These are phyloP conservation scores for Starmera quercuum DNA, from an alignment of 805 yeast species.

Conservation along the genomic window DNA sequence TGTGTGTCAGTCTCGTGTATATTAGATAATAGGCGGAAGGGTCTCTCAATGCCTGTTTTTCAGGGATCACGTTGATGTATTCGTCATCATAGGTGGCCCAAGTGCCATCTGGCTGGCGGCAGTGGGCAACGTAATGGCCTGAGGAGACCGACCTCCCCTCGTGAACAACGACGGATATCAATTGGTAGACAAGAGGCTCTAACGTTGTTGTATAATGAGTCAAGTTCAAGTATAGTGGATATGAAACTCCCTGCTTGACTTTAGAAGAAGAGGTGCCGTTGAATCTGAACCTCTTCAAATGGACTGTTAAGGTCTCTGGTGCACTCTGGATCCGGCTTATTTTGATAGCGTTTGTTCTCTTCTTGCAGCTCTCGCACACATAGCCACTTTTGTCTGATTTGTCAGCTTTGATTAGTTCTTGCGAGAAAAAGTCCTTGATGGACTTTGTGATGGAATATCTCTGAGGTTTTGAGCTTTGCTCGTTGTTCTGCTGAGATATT, in stretches of 20 bases:
- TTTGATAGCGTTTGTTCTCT: constrained; percentile 70
- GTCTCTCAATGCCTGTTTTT: constrained; percentile 68
- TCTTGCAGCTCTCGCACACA: constrained; percentile 79
- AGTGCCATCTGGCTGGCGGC: constrained; percentile 83
- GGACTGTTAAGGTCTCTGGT: constrained; percentile 84
- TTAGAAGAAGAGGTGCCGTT: constrained; percentile 74
- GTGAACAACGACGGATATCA: constrained; percentile 82
- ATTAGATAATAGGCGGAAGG: constrained; percentile 87
- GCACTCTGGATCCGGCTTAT: constrained; percentile 67
- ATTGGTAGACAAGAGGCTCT: constrained; percentile 53
- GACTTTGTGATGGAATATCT: constrained; percentile 68
- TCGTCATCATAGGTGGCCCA: constrained; percentile 98
- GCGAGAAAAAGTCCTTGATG: constrained; percentile 72
- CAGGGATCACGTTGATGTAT: constrained; percentile 64
- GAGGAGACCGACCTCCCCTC: constrained; percentile 89
- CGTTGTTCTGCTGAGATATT: neutral
- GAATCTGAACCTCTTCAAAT: constrained; percentile 86
- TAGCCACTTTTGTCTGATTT: constrained; percentile 68
- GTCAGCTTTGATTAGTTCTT: constrained; percentile 69
- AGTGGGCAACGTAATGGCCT: constrained; percentile 90
- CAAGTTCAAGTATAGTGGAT: constrained; percentile 71
- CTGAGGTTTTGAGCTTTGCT: neutral
- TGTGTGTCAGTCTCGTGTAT: constrained; percentile 70
- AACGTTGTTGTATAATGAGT: constrained; percentile 47
- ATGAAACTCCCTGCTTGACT: constrained; percentile 79